Evolutionary conservation across 176 grass and related monocot genomes (phyloP).

Genomic region (Carex kokanica): DNA sequence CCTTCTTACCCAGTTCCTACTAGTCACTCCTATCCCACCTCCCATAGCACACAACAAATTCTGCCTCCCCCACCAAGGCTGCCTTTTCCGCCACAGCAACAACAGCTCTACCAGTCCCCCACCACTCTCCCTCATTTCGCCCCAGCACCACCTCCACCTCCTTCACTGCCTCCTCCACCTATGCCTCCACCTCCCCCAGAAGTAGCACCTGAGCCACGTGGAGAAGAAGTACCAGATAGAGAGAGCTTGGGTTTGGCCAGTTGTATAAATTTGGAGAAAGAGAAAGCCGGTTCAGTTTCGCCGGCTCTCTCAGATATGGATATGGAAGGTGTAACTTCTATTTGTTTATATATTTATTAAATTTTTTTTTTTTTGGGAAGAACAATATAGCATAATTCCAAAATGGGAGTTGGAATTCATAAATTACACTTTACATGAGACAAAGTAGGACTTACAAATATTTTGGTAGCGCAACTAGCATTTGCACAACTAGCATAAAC

Average conservation of each 20-base stretch:
- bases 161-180: constrained; percentile 34
- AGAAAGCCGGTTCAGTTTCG: constrained; percentile 22
- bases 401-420: background rate
- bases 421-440: background rate
- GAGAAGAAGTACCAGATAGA: constrained; percentile 35
- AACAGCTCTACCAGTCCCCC: constrained; percentile 30
- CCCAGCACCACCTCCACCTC: constrained; percentile 26
- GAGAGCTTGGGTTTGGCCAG: background rate
- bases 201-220: constrained; percentile 7
- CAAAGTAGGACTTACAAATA: background rate
- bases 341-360: background rate
- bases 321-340: constrained; percentile 60
- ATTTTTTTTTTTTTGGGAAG: background rate
- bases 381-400: background rate
- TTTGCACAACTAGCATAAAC: background rate
- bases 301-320: constrained; percentile 82
- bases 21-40: background rate
- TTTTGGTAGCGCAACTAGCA: background rate
- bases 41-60: constrained; percentile 7
- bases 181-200: constrained; percentile 14
- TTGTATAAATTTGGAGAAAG: background rate
- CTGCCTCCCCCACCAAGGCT: constrained; percentile 29
- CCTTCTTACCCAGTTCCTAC: constrained; percentile 29
- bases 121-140: constrained; percentile 25
- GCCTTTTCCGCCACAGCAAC: constrained; percentile 33